phyloP scores from a whole-genome alignment of 1,284 basidiomycete species.

The Ceratorhiza oryzae-sativae region DNA sequence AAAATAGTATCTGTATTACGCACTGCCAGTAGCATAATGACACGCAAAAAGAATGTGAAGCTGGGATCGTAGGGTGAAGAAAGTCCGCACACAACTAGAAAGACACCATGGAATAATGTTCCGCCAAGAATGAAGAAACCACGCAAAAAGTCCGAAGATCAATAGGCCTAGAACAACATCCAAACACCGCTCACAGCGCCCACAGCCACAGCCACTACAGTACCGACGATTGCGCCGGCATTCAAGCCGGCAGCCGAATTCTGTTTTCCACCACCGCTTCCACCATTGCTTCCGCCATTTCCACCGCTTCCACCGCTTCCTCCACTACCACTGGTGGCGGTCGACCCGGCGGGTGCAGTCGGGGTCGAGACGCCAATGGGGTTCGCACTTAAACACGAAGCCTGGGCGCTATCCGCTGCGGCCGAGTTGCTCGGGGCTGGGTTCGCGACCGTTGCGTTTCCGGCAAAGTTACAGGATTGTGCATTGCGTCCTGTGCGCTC shows the following conservation, averaged over 20 bases:
- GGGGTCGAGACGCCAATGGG: slow-evolving; percentile 75
- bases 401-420: slow-evolving; percentile 67
- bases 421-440: slow-evolving; percentile 60
- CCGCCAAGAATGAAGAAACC: too few species aligned
- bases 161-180: slow-evolving; percentile 17
- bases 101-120: too few species aligned
- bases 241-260: slow-evolving; percentile 1
- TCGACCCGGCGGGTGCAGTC: slow-evolving; percentile 53
- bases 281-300: neutral
- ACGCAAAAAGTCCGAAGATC: neutral
- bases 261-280: neutral
- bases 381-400: slow-evolving; percentile 69
- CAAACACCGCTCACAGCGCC: slow-evolving; percentile 15
- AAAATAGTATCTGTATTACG: neutral
- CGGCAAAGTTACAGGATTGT: slow-evolving; percentile 75
- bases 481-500: slow-evolving; percentile 65
- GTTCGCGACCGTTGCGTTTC: slow-evolving; percentile 82
- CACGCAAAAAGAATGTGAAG: neutral
- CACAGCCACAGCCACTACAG: neutral
- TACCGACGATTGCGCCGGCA: neutral
- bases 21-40: neutral
- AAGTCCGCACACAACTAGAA: neutral
- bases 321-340: neutral
- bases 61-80: neutral
- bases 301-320: neutral